Evolutionary conservation across 768 basidiomycete genomes (phyloP), one percentile per base, ranked within the genome.

Genomic region (Kwoniella shandongensis): DNA sequence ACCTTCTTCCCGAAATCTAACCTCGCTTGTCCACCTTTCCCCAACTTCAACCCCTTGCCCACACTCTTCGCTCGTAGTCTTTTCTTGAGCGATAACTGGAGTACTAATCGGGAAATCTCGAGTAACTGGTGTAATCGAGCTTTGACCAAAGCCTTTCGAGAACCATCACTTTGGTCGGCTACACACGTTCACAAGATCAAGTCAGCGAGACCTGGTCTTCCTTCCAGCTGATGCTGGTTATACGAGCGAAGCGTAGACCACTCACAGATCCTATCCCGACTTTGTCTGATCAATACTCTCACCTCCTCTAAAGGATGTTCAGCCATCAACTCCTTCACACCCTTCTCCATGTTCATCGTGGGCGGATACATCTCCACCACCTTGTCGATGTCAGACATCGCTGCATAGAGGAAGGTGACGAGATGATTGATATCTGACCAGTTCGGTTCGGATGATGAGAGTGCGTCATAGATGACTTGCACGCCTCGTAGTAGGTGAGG

Each of bases 181-280:
- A 39, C 29, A 11, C n/a, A n/a, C n/a, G n/a, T n/a, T n/a, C n/a
- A n/a, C n/a, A n/a, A 12, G 8, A 6, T 25, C 18, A 2, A 41
- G n/a, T 54, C 35, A 44, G 51, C 22, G 12, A 22, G 51, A 42
- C 25, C 30, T 20, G 3, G 15, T 54, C 27, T 38, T 39, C 17
- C 38, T 12, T 6, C 7, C 44, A 10, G 3, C 10, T 4, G 40
- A 5, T 27, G 17, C 5, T 13, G 13, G 40, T 6, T 7, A 7
- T 42, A 40, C 13, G 17, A 1, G 12, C 35, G 41, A 7, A 38
- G 51, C n/a, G n/a, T n/a, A n/a, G 38, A 25, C 26, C 29, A 67
- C 67, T 55, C 44, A 68, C 67, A 22, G 41, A 69, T 63, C 54
- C 32, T 44, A 13, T 49, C 42, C 1, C 45, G 42, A 11, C 50